A percentile compares a stretch with the other conserved stretches of the same genome.
These are phyloP conservation scores for Teunomyces tritomae DNA, from an alignment of 805 yeast species.

Conservation along the genomic window DNA sequence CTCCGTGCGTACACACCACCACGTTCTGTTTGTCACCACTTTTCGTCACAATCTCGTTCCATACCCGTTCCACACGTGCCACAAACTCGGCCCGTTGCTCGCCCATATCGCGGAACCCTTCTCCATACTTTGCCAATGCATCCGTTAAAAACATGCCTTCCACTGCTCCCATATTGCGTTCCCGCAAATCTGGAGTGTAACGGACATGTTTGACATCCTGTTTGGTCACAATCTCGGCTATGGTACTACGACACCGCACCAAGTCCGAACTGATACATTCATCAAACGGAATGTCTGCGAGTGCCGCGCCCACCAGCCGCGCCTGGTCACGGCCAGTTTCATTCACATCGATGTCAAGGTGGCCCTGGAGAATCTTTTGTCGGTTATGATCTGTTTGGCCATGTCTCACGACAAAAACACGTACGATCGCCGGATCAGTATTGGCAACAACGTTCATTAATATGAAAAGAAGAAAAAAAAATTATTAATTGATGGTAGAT, in stretches of 20 bases:
- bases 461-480: too few species aligned
- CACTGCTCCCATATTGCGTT: conserved; percentile 70
- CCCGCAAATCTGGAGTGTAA: conserved; percentile 53
- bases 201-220: conserved; percentile 20
- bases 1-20: conserved; percentile 75
- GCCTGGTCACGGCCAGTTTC: conserved; percentile 64
- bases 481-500: not conserved
- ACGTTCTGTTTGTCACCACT: conserved; percentile 45
- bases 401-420: conserved; percentile 70
- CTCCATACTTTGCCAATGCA: conserved; percentile 62
- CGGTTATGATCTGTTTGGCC: conserved; percentile 81
- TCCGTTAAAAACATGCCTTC: conserved; percentile 72
- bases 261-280: conserved; percentile 52
- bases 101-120: conserved; percentile 61
- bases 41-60: conserved; percentile 41
- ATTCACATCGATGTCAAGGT: conserved; percentile 63
- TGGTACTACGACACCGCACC: conserved; percentile 60
- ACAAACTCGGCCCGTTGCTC: conserved; percentile 51
- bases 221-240: conserved; percentile 36
- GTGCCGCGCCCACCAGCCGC: conserved; percentile 44
- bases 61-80: conserved; percentile 46
- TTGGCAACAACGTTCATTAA: too few species aligned
- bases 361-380: conserved; percentile 75
- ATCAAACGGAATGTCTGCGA: conserved; percentile 43
- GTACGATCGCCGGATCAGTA: conserved; percentile 17